Conservation (phyloP, 306 rosid species). For the Chamaecrista fasciculata region DNA sequence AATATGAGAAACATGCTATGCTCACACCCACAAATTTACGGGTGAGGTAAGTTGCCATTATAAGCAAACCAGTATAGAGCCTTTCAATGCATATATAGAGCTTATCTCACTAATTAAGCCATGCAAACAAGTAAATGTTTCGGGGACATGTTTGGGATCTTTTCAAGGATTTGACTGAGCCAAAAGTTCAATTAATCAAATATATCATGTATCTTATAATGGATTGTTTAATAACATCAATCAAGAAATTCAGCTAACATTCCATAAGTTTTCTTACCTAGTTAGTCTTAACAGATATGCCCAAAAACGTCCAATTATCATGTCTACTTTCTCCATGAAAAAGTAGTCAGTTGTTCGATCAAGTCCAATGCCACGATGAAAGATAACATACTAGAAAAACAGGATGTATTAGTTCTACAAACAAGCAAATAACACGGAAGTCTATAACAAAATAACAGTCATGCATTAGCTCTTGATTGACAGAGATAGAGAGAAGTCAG, state of each 20-base stretch:
- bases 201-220: neutral
- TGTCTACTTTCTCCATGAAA: constrained; percentile 83
- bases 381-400: constrained; percentile 69
- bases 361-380: constrained; percentile 82
- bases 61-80: neutral
- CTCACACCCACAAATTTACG: neutral
- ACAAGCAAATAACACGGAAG: neutral
- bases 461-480: neutral
- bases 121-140: neutral
- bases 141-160: neutral
- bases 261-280: constrained; percentile 38
- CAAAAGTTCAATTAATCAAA: neutral
- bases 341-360: constrained; percentile 76
- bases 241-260: neutral
- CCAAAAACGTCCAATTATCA: constrained; percentile 76
- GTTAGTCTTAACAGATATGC: constrained; percentile 50
- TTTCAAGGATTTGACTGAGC: neutral
- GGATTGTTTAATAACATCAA: neutral
- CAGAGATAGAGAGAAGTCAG: neutral
- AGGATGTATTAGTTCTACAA: constrained; percentile 29
- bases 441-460: neutral
- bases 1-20: constrained; percentile 1
- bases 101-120: neutral
- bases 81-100: neutral
- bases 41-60: neutral